phyloP scores from a whole-genome alignment of 805 yeast genomes.

The Lipomyces mesembrius region DNA sequence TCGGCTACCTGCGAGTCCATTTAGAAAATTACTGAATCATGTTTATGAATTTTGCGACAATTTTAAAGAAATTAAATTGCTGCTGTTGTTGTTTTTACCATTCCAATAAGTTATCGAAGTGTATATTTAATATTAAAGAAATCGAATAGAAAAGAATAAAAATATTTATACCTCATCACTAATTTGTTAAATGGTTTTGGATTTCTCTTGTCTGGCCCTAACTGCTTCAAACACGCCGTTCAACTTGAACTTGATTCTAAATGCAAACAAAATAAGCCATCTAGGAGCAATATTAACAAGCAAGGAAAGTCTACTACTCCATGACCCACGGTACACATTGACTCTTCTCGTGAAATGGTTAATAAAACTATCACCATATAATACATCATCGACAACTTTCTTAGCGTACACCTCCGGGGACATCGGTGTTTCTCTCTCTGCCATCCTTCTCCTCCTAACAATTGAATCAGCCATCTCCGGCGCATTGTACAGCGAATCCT shows the following conservation, averaged over 20 bases:
- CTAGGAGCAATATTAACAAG: not conserved
- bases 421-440: not conserved
- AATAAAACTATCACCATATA: not conserved
- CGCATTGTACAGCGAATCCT: not conserved
- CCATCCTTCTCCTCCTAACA: not conserved
- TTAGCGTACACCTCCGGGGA: not conserved
- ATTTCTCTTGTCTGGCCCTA: not conserved
- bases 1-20: no score
- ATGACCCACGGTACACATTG: constrained; percentile 1
- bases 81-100: no score
- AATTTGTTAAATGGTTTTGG: not conserved
- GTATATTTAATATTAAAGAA: no score
- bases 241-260: not conserved
- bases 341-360: not conserved
- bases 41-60: no score
- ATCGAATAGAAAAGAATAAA: no score
- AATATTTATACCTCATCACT: no score
- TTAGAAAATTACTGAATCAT: no score
- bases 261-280: not conserved
- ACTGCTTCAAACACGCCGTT: not conserved
- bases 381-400: not conserved
- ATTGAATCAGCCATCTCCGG: not conserved
- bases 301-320: not conserved
- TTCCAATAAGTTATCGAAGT: no score
- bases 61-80: no score